phyloP scores from a whole-genome alignment of 208 protist species.

The Wallacemonas collosoma region DNA sequence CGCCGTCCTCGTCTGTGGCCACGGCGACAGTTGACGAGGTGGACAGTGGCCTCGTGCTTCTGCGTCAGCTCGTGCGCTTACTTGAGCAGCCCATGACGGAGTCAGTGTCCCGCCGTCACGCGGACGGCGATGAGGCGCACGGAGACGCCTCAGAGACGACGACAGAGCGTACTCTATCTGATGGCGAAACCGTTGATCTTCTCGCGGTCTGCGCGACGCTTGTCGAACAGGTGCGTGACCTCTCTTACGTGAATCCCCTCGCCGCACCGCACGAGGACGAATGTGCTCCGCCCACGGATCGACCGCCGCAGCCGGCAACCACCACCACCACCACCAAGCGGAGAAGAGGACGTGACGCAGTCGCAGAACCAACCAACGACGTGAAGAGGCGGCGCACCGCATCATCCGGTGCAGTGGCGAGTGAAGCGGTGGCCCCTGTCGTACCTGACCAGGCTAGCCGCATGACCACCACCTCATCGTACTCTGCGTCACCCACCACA shows the following conservation, averaged over 20 bases:
- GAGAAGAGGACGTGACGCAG: no score
- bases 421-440: not conserved
- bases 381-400: not conserved
- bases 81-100: slow-evolving; percentile 5
- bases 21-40: not conserved
- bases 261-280: not conserved
- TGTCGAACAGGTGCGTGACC: slow-evolving; percentile 26
- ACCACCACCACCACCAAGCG: no score
- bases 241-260: slow-evolving; percentile 35
- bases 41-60: not conserved
- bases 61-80: slow-evolving; percentile 15
- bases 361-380: no score
- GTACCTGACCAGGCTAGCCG: not conserved
- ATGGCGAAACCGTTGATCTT: slow-evolving; percentile 24
- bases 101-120: no score
- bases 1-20: no score
- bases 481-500: no score
- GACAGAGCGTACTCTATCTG: not conserved
- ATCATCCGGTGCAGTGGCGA: not conserved
- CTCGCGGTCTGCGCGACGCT: slow-evolving; percentile 38
- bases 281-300: no score
- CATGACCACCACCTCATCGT: not conserved
- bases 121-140: no score
- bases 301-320: no score
- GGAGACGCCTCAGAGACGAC: no score